Percentiles rank a stretch among this genome's conserved stretches.
Evolutionary conservation across 139 green algal genomes (phyloP).

Genomic region (Dunaliella primolecta): DNA sequence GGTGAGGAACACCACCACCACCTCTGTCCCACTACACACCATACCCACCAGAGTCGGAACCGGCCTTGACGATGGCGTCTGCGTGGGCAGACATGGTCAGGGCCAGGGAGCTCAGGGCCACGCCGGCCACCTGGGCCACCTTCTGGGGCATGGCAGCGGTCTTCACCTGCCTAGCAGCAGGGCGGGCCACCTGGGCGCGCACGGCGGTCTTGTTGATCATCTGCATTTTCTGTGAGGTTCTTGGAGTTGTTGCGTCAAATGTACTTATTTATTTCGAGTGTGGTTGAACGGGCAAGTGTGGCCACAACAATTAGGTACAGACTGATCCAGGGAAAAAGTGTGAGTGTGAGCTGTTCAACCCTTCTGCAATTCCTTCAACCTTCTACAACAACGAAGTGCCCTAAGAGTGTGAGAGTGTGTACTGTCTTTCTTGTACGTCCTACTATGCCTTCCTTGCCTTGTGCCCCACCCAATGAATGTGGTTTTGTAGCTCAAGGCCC

Average conservation of each 20-base stretch:
- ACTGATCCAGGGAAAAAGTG: not conserved
- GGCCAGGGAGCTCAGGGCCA: constrained; percentile 62
- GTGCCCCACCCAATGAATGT: too few species aligned
- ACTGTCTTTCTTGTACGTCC: too few species aligned
- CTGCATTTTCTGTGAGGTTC: constrained; percentile 22
- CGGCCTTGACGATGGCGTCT: constrained; percentile 76
- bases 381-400: too few species aligned
- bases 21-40: too few species aligned
- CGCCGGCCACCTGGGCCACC: constrained; percentile 52
- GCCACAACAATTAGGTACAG: not conserved
- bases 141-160: constrained; percentile 23
- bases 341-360: too few species aligned
- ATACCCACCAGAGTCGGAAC: constrained; percentile 69
- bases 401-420: too few species aligned
- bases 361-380: too few species aligned
- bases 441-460: too few species aligned
- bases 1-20: too few species aligned
- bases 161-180: constrained; percentile 11
- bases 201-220: constrained; percentile 9
- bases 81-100: constrained; percentile 69
- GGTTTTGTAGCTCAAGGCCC: too few species aligned
- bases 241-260: too few species aligned
- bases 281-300: not conserved
- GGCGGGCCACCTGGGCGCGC: constrained; percentile 2
- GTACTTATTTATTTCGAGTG: not conserved